phyloP scores from a whole-genome alignment of 441 rosid species.

The Mallotus japonicus region DNA sequence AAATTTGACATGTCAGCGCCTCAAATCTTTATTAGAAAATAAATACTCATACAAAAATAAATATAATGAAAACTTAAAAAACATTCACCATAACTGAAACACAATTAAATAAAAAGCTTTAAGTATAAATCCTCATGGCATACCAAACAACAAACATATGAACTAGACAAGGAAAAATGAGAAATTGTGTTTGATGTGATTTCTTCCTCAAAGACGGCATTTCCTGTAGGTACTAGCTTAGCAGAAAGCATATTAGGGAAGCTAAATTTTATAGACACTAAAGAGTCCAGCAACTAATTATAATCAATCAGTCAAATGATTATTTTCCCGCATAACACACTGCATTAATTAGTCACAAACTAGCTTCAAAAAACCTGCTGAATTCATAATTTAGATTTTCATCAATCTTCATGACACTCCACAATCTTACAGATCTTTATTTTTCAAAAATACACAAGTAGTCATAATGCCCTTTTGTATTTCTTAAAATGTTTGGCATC shows the following conservation, averaged over 20 bases:
- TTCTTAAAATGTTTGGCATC: background rate
- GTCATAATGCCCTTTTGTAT: conserved; percentile 11
- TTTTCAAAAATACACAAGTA: background rate
- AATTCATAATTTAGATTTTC: background rate
- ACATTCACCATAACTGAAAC: background rate
- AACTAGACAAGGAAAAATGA: background rate
- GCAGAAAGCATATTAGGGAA: background rate
- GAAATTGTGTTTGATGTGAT: background rate
- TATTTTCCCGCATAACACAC: conserved; percentile 1
- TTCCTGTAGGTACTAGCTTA: background rate
- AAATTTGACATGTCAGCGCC: background rate
- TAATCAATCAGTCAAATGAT: background rate
- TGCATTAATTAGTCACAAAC: background rate
- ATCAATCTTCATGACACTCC: conserved; percentile 1
- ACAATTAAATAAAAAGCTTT: background rate
- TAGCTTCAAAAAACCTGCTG: background rate
- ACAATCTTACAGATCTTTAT: background rate
- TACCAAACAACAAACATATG: background rate
- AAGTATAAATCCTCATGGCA: background rate
- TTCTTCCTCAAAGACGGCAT: background rate
- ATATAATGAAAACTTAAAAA: background rate
- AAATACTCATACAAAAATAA: background rate
- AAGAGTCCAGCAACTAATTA: background rate
- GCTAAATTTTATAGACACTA: background rate
- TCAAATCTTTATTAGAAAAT: background rate